Evolutionary conservation across 192 early-diverging fungal genomes (phyloP), one percentile per base, ranked within the genome.

Genomic region (Helicostylum pulchrum): DNA sequence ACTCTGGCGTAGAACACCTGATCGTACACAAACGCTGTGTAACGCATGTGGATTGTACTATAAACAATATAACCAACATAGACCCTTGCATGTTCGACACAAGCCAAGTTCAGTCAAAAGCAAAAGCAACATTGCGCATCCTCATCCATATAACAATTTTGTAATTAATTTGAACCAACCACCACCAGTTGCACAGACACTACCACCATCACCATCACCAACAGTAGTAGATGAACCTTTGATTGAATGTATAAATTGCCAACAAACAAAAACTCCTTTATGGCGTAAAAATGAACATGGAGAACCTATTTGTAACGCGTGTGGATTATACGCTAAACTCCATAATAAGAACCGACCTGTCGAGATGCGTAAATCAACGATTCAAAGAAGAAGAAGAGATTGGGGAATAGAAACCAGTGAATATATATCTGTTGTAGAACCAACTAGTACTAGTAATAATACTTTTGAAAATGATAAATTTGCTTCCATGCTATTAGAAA

Each of bases 21-120:
- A 89, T 67, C 71, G 84, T 14, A 88, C 87, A 44, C 85, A 90
- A 52, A 78, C 89, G 21, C 84, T 98, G 51, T 98, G 96, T 76
- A 98, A 98, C 64, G 96, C 96, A 8, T 98, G 96, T 72, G 96
- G 96, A 0, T 78, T 98, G 14, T 98, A 93, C 72, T 94, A 85
- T 79, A 96, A 96, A 76, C 88, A 97, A 65, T 95, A 98, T 75
- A 85, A 88, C 61, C 84, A 85, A 14, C 82, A 87, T 51, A 81
- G 96, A 21, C 96, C 96, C 3, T 52, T 78, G 10, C 74, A 71
- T 11, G 58, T 69, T 1, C 71, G 74, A 2, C 56, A 73, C 23
- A 67, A 66, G 36, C 36, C 36, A 39, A 39, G 36, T 39, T 39
- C 36, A 9, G 36, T 39, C 9, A 9, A 39, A 0, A 9, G 2